Percentiles rank a stretch among this genome's conserved stretches.
Evolutionary conservation across 2,329 filamentous ascomycete species (phyloP).

Genomic region (Beauveria brongniartii): DNA sequence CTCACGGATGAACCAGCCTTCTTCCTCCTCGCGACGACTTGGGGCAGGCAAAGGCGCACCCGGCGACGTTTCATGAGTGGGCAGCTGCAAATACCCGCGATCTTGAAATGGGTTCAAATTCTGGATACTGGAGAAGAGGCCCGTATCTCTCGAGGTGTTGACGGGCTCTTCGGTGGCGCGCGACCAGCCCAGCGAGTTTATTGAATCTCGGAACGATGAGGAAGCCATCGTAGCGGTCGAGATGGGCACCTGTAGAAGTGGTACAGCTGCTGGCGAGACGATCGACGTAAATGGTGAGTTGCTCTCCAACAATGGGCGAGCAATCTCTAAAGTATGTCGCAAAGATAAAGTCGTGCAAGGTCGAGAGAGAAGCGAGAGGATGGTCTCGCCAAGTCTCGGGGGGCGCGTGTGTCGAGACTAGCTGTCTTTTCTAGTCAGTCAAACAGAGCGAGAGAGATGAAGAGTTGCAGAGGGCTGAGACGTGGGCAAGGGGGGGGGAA

Average conservation of each 20-base stretch:
- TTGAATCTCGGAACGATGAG: conserved; percentile 82
- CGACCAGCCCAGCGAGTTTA: conserved; percentile 92
- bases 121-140: conserved; percentile 72
- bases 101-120: conserved; percentile 82
- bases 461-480: not conserved
- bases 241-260: conserved; percentile 1
- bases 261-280: conserved; percentile 5
- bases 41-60: conserved; percentile 82
- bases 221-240: conserved; percentile 59
- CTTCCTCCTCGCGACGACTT: conserved; percentile 83
- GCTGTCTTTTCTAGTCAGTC: conserved; percentile 6
- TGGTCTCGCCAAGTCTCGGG: not conserved
- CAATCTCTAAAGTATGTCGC: not conserved
- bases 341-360: not conserved
- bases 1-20: conserved; percentile 94
- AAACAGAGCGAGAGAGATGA: not conserved
- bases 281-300: conserved; percentile 5
- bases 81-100: conserved; percentile 82
- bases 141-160: conserved; percentile 60
- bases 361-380: not conserved
- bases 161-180: conserved; percentile 74
- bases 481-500: not conserved
- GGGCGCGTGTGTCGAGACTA: conserved; percentile 3
- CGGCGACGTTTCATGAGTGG: conserved; percentile 65
- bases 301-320: conserved; percentile 3